Base-by-base conservation (phyloP, 495 filamentous ascomycete genomes). In the Ramalina peruviana region DNA sequence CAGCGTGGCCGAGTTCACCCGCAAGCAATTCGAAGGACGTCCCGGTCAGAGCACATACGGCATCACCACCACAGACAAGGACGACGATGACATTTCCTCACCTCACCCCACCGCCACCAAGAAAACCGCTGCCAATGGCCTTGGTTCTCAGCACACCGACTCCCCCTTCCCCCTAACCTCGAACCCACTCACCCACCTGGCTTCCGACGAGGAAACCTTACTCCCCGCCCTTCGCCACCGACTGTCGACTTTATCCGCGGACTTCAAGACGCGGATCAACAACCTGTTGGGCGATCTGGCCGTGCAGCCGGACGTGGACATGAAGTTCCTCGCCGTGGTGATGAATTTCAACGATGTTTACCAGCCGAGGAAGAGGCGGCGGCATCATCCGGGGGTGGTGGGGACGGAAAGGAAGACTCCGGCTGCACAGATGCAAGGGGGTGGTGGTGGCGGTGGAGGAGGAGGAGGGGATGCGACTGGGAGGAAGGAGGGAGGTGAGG, bases 291-390 rank as follows among this genome's bases (percentile, higher is more conserved):
- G 88, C 10, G 93, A 97, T 65, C 62, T 99, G 51, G 80, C 86
- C 9, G 87, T 92, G 60, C 93, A 97, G 67, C 84, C 88, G 12
- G 93, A 98, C 63, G 80, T 85, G 51, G 92, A 97, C 57, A 88
- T 99, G 84, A 76, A 89, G 39, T 94, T 96, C 68, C 69, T 99
- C 52, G 93, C 84, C 10, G 86, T 95, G 43, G 85, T 90, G 19
- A 94, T 99, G 87, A 99, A 96, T 61, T 99, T 99, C 62, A 99
- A 99, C 64, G 89, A 96, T 64, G 86, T 94, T 7, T 96, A 96
- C 66, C 73, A 83, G 63, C 83, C 85, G 3, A 74, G 77, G 40
- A 73, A 78, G 51, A 71, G 78, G 64, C 74, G 80, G 62, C 53
- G 68, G 37, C 67, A 71, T 38, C 59, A 58, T 49, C 36, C n/a